Conservation (phyloP, 495 filamentous ascomycete genomes). For the Penicillium maclennaniae region DNA sequence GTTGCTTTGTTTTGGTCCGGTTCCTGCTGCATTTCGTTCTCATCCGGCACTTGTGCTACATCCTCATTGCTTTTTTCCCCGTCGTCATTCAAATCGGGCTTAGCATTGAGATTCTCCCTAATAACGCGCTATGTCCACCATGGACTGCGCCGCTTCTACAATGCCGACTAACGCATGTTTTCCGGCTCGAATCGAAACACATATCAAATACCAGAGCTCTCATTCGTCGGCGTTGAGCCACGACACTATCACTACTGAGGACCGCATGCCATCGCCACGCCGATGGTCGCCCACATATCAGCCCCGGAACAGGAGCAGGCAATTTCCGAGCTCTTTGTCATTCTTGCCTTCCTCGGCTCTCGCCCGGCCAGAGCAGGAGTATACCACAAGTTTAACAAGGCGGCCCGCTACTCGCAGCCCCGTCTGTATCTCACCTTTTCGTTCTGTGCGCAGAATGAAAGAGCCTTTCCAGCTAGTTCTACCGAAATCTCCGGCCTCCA, state of each 20-base stretch:
- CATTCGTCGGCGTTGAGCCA: slow-evolving; percentile 23
- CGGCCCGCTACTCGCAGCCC: slow-evolving; percentile 26
- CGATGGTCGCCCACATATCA: slow-evolving; percentile 31
- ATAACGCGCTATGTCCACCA: slow-evolving; percentile 23
- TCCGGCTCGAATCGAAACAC: slow-evolving; percentile 23
- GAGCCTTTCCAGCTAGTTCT: slow-evolving; percentile 43
- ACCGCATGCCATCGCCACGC: slow-evolving; percentile 25
- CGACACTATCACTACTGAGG: slow-evolving; percentile 15
- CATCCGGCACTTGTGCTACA: slow-evolving; percentile 25
- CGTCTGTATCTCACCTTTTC: slow-evolving; percentile 39
- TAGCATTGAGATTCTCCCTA: slow-evolving; percentile 9
- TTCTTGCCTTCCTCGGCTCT: slow-evolving; percentile 21
- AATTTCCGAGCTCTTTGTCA: slow-evolving; percentile 26
- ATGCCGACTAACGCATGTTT: slow-evolving; percentile 20
- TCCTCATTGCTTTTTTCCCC: slow-evolving; percentile 18
- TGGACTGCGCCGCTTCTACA: slow-evolving; percentile 21
- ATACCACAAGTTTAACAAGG: slow-evolving; percentile 25
- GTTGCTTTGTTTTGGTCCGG: slow-evolving; percentile 15
- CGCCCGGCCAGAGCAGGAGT: slow-evolving; percentile 24
- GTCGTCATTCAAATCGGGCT: slow-evolving; percentile 5
- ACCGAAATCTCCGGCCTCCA: slow-evolving; percentile 32
- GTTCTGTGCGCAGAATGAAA: slow-evolving; percentile 47
- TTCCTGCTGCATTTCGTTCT: slow-evolving; percentile 19
- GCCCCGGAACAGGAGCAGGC: slow-evolving; percentile 26
- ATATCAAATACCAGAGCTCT: slow-evolving; percentile 23